Evolutionary conservation across 1,139 yeast species (phyloP), one percentile per base, ranked within the genome.

Genomic region (Candida glucosophila): DNA sequence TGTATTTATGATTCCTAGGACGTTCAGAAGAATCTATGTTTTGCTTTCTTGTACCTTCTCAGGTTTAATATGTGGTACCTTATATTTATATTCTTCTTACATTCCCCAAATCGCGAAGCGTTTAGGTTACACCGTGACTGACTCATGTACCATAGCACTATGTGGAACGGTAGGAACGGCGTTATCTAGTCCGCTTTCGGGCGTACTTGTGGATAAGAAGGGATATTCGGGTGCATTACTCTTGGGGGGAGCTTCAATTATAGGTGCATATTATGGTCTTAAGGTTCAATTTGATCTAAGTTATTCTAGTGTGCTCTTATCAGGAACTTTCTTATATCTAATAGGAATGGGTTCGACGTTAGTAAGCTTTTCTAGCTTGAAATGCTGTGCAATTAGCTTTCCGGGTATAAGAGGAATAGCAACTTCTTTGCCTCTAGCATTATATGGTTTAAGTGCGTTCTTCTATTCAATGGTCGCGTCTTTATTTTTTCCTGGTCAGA

Each of bases 151-250:
- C 14, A 67, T 76, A 4, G 81, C 80, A 4, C 57, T 73, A 39
- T 50, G 66, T 16, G 83, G 81, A 4, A 70, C 74, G 19, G 47
- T 75, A 20, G 79, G 81, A 2, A 66, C 71, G 30, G 73, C 79
- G 5, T 22, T 70, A 5, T 52, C 68, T 2, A 79, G 79, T 0
- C 75, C 78, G 0, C 31, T 71, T 5, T 75, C 80, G 0, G 82
- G 83, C 1, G 40, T 49, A 8, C 56, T 74, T 8, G 77, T 76
- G n/a, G 83, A 76, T 39, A 51, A 49, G 22, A 50, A 49, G 8
- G 78, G 79, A 1, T 69, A 67, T 36, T 52, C 73, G 0, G 25
- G 49, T 4, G 53, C 77, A 0, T 52, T 68, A 19, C 12, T 52
- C 0, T 24, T 58, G 2, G 79, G 79, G 1, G 73, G 70, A 0